Conservation (phyloP, 2,329 filamentous ascomycete genomes). For the Epichloe amarillans region DNA sequence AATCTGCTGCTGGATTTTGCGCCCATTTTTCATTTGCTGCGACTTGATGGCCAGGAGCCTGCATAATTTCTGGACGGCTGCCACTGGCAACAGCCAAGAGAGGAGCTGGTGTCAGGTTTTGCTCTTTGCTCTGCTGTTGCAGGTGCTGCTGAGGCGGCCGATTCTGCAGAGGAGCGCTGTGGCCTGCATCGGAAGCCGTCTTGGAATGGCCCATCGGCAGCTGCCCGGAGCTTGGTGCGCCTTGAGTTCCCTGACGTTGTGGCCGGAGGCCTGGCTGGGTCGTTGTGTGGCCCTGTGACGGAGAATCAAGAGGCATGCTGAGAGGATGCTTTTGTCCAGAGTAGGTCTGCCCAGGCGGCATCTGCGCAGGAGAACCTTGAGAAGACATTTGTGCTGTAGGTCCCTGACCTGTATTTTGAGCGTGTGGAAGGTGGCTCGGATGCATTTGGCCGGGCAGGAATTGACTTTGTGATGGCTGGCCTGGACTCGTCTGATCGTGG, state of each 20-base stretch:
- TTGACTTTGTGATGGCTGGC: not conserved
- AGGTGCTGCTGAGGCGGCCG: not conserved
- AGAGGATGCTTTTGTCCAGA: not conserved
- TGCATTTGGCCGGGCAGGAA: not conserved
- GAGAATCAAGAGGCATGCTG: not conserved
- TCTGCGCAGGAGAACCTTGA: not conserved
- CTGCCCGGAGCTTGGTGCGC: not conserved
- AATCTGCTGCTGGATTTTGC: constrained; percentile 13
- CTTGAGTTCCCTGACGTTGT: not conserved
- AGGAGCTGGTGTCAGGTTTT: constrained; percentile 4
- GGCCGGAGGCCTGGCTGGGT: not conserved
- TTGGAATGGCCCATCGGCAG: not conserved
- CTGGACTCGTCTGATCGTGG: no score
- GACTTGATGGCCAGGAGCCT: not conserved
- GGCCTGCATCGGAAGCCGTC: not conserved
- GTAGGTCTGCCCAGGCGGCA: not conserved
- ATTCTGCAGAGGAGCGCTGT: not conserved
- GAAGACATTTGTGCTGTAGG: not conserved
- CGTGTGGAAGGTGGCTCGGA: not conserved
- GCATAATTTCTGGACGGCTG: not conserved
- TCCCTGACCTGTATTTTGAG: not conserved
- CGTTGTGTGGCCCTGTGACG: not conserved
- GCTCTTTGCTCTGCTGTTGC: not conserved
- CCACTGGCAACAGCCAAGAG: not conserved
- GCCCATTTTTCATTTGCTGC: constrained; percentile 10